These are phyloP conservation scores for Candida tibetensis DNA, from an alignment of 805 yeast species.

Conservation along the genomic window DNA sequence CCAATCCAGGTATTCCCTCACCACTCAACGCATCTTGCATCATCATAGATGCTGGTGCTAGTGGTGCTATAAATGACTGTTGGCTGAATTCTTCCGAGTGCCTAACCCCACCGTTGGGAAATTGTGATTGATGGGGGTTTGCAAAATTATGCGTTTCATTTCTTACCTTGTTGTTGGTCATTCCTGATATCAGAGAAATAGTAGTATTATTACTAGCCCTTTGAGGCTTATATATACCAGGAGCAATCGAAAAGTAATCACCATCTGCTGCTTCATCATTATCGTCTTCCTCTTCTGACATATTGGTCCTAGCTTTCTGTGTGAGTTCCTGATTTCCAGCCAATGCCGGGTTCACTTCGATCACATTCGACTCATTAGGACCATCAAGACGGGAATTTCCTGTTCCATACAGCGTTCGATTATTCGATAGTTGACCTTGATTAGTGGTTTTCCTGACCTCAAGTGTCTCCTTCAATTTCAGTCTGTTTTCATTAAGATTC, in stretches of 20 bases:
- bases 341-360: too few relatives aligned
- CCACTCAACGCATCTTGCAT: background rate
- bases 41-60: background rate
- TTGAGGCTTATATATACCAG: background rate
- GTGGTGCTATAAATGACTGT: background rate
- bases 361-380: background rate
- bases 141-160: background rate
- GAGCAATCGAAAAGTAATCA: conserved; percentile 3
- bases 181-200: too few relatives aligned
- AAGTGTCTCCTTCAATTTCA: background rate
- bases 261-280: background rate
- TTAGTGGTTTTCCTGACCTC: conserved; percentile 3
- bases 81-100: background rate
- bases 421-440: background rate
- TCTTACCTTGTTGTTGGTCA: background rate
- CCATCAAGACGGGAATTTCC: background rate
- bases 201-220: background rate
- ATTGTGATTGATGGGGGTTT: background rate
- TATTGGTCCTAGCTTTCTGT: background rate
- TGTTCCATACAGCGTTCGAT: background rate
- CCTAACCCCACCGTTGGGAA: background rate
- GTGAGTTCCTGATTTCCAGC: too few relatives aligned
- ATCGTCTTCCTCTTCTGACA: background rate
- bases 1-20: background rate
- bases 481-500: conserved; percentile 12